Base-by-base conservation (phyloP, 176 grass and related monocot species). In the Microstegium vimineum region DNA sequence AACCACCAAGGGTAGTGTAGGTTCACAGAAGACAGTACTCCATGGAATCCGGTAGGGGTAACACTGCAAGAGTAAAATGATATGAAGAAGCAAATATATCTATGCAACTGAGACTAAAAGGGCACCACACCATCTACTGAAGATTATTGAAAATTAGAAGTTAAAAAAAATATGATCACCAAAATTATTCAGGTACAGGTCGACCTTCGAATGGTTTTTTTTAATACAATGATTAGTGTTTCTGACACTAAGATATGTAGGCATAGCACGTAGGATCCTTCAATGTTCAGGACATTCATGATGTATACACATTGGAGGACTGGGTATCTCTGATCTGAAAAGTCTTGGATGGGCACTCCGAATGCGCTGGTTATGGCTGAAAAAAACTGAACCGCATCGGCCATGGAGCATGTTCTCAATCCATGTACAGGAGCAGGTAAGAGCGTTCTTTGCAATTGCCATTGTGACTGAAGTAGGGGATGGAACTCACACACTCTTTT, bases 1-100 rank as follows among this genome's bases (percentile, higher is more conserved):
- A 73, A 94, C 88, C 65, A 91, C 42, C 74, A 98, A 81, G 28
- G 95, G 92, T 76, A 76, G 75, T 78, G 72, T 51, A 54, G 90
- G 82, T 75, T 98, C 86, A 86, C 71, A 41, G 80, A 94, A 98
- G 38, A 88, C 79, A 82, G 57, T 66, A 69, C 74, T 78, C 95
- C 95, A 98, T 83, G 71, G 71, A 76, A 98, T 92, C 62, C 70
- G 46, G 59, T 91, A 80, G 9, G 82, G 90, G 42, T 91, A 98
- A 45, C 81, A 74, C 95, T 98, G 82, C 70, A 91, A 88, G 73
- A 87, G 34, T 76, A 81, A 75, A 75, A 33, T 1, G 18, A 74
- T 57, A 81, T 49, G 23, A 88, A 73, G 4, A 60, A 56, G 10
- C 61, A 80, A 66, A 45, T n/a, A 60, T 69, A 67, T 80, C 20